Evolutionary conservation across 192 early-diverging fungal species (phyloP), one percentile per base, ranked within the genome.

Genomic region (Coemansia sp.): DNA sequence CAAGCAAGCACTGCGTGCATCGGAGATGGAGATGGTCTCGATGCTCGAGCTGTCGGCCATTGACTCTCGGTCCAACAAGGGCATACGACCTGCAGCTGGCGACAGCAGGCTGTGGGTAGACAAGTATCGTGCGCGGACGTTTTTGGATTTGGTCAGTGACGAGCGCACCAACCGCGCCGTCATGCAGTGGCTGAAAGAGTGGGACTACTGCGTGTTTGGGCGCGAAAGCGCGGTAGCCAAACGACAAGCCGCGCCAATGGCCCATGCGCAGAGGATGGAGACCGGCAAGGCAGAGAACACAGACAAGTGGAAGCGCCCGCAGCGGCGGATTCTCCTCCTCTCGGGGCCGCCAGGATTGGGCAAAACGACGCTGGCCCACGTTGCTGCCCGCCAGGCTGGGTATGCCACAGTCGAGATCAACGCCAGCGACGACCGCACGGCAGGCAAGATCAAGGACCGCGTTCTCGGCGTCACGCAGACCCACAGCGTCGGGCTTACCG

Each of bases 311-410:
- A 44, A 61, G n/a, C 70, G 82, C 37, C 82, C 82, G 37, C 56
- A 46, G n/a, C 60, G 58, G 19, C 67, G 73, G 9, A 68, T 81
- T 27, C 76, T 99, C 9, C 61, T 99, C 12, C 70, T 99, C 26
- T 84, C 91, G 5, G 97, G 97, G 0, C 92, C 94, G 26, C 93
- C 97, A 0, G 97, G 97, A 10, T 83, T 93, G 52, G 95, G 95
- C 50, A 99, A 99, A 77, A 99, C 97, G 0, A 99, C 97, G 1
- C 82, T 99, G 60, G 97, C 95, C 0, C 94, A 97, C 69, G 88
- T 97, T 3, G 84, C 92, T 38, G 95, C 93, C 0, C 79, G 82
- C 32, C 94, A 96, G 72, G 87, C 90, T 19, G 95, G 95, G 6
- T 99, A 99, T 72, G 85, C 91, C 29, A 81, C 90, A 10, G 81